Base-by-base conservation (phyloP, 345 rosid genomes). In the Moricandia arvensis region DNA sequence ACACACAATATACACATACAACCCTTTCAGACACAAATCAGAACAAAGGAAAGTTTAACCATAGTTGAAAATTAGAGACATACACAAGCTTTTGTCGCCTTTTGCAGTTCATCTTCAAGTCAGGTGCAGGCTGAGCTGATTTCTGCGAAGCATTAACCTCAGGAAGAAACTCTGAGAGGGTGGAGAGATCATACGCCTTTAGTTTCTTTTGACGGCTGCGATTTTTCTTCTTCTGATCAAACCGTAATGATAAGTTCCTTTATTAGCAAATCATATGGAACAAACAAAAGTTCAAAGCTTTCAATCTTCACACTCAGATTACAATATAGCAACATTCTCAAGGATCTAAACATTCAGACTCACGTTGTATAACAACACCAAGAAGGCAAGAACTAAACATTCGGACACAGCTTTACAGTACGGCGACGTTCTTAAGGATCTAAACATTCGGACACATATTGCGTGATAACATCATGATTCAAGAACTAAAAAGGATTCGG, bases 101-200 rank as follows among this genome's bases (percentile, higher is more conserved):
- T 83, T 85, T 95, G 83, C 92, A 85, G 64, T 86, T 89, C 75
- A 95, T 75, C 87, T 87, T 95, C 70, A 82, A 58, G 60, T 87
- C 75, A 2, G 81, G 76, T 15, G 79, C 76, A 33, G 82, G 72
- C 67, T 71, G 71, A 63, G 65, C 73, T 72, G 85, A 78, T 62
- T 71, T 73, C 65, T 41, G 54, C 51, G 12, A 54, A 10, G 86
- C 67, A 79, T 78, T 84, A 47, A 84, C 51, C 74, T 90, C 96
- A 0, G 96, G 99, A 54, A 95, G 97, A 82, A 87, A 86, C 43
- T 95, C 96, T 0, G 90, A 78, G 59, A 92, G 93, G 13, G n/a
- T 16, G 37, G 99, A 75, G 66, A 95, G 89, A 64, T 90, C 89
- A 76, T 84, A 87, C 16, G 85, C 90, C 79, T 86, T 90, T 80